A percentile compares a stretch with the other conserved stretches of the same genome.
phyloP scores from a whole-genome alignment of 345 rosid species.

The Eucalyptus curtisii region DNA sequence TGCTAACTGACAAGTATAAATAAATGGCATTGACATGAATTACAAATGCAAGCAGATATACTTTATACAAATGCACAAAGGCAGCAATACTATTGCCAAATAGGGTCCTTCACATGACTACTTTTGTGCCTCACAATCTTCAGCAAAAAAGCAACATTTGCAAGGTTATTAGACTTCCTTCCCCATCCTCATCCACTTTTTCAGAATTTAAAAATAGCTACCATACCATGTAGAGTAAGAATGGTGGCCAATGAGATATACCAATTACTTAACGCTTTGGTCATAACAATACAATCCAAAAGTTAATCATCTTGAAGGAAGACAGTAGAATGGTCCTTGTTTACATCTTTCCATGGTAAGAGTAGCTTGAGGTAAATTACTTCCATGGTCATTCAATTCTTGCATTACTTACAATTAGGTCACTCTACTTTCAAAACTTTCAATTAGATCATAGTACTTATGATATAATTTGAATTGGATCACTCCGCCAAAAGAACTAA shows the following conservation, averaged over 20 bases:
- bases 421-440: background rate
- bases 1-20: background rate
- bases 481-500: background rate
- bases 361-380: background rate
- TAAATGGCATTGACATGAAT: background rate
- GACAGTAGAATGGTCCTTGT: background rate
- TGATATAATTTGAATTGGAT: background rate
- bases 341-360: background rate
- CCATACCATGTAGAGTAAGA: background rate
- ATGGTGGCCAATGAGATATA: background rate
- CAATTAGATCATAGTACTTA: background rate
- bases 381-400: background rate
- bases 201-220: background rate
- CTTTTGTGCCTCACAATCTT: background rate
- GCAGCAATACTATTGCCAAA: background rate
- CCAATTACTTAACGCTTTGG: background rate
- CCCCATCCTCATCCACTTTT: background rate
- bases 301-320: background rate
- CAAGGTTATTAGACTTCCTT: background rate
- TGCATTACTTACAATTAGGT: background rate
- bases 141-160: background rate
- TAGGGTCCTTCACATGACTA: background rate
- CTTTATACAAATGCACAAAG: background rate
- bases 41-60: background rate
- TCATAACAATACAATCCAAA: background rate